Percentiles rank a stretch among this genome's conserved stretches.
These are phyloP conservation scores for Penicillium coffeae DNA, from an alignment of 495 filamentous ascomycete species.

Conservation along the genomic window DNA sequence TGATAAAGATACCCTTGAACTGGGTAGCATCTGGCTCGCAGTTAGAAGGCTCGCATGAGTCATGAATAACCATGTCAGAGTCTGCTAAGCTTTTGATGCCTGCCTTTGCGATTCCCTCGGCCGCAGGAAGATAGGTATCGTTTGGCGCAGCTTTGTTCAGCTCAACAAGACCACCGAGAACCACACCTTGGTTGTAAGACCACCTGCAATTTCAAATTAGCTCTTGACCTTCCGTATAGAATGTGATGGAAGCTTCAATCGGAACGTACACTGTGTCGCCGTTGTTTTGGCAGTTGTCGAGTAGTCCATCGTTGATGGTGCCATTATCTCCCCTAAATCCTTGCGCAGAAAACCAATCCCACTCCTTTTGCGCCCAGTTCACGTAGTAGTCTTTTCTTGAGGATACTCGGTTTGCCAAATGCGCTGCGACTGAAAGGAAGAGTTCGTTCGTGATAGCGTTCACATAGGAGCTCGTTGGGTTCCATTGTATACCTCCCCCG, in stretches of 20 bases:
- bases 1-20: constrained; percentile 79
- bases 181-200: constrained; percentile 80
- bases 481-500: constrained; percentile 63
- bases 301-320: constrained; percentile 69
- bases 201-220: constrained; percentile 32
- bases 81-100: constrained; percentile 55
- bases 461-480: constrained; percentile 54
- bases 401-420: constrained; percentile 64
- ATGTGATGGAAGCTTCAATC: background rate
- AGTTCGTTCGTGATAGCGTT: constrained; percentile 77
- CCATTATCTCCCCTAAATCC: constrained; percentile 64
- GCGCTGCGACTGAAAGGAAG: constrained; percentile 64
- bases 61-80: constrained; percentile 54
- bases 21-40: constrained; percentile 60
- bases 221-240: background rate
- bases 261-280: constrained; percentile 41
- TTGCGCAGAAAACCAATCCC: constrained; percentile 64
- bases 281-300: constrained; percentile 62
- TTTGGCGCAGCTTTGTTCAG: constrained; percentile 54
- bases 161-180: constrained; percentile 70
- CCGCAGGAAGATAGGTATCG: constrained; percentile 47
- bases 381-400: constrained; percentile 50
- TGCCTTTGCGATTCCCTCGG: constrained; percentile 61
- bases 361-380: constrained; percentile 52
- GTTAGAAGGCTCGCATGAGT: constrained; percentile 57